Evolutionary conservation across 441 rosid genomes (phyloP), one percentile per base, ranked within the genome.

Genomic region (Metrosideros polymorpha): DNA sequence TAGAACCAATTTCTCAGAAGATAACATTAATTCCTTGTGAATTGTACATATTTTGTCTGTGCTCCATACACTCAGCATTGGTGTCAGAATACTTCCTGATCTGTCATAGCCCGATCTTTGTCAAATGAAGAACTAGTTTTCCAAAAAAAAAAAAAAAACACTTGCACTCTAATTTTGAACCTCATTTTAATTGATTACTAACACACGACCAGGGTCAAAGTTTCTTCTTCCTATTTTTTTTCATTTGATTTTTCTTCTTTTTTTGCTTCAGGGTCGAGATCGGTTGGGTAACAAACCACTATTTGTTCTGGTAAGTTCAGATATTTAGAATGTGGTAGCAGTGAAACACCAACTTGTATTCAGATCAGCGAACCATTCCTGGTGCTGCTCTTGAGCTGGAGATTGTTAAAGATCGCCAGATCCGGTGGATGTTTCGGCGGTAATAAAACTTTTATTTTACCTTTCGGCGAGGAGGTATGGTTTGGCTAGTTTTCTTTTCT

Each of bases 251-350:
- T 83, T 52, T 22, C 59, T 49, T 83, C 8, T 15, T 8, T 52
- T 83, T 83, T 83, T 83, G 19, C 55, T 50, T 53, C 92, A 95
- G 95, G 99, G 99, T 61, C 92, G 94, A 87, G 96, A 96, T 27
- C 92, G 94, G 59, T 86, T 97, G 87, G 98, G 97, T 84, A 94
- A 93, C 85, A 93, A 90, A 18, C 95, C 99, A 12, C 87, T 94
- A 14, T 97, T 95, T 85, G 97, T 97, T 88, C 98, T 96, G 25
- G 92, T 96, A 59, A 92, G 90, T 89, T 90, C 93, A 13, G 85
- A 53, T 3, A 35, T 53, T 45, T 29, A 56, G 30, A 82, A 29
- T 0, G 19, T 13, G 7, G n/a, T 49, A n/a, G 61, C 59, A 9
- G 42, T 51, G 30, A 30, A 24, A 43, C 61, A 9, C 35, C 59